Evolutionary conservation across 2,329 filamentous ascomycete genomes (phyloP).

Genomic region (Colletotrichum sojae): DNA sequence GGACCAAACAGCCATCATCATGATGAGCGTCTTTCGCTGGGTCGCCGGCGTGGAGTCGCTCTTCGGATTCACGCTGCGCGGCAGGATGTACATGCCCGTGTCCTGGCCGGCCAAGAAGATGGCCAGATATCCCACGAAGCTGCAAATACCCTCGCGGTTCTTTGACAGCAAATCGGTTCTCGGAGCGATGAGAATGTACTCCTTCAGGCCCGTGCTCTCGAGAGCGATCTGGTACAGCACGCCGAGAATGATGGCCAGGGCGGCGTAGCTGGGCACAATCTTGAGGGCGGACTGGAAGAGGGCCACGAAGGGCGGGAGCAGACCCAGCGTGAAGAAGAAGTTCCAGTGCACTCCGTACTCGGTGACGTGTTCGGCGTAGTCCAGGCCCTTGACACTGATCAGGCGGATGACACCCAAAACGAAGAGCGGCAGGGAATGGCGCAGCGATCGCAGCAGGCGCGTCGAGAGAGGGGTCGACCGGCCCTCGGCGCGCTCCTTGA

Average conservation of each 20-base stretch:
- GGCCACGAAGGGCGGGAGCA: constrained; percentile 91
- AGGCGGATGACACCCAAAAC: constrained; percentile 85
- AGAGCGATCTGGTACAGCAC: constrained; percentile 81
- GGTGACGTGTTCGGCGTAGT: constrained; percentile 97
- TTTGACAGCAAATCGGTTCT: constrained; percentile 85
- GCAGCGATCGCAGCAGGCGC: constrained; percentile 76
- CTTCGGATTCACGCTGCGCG: constrained; percentile 64
- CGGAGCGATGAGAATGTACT: constrained; percentile 86
- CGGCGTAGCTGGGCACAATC: constrained; percentile 82
- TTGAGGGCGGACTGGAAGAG: constrained; percentile 81
- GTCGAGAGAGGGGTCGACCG: constrained; percentile 63
- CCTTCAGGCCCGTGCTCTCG: constrained; percentile 83
- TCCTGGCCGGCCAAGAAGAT: constrained; percentile 94
- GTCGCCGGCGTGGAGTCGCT: constrained; percentile 58
- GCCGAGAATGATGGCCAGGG: constrained; percentile 78
- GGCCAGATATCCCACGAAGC: constrained; percentile 91
- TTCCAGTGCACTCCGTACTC: constrained; percentile 99
- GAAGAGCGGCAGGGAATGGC: constrained; percentile 87
- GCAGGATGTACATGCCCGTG: constrained; percentile 84
- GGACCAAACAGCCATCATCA: constrained; percentile 76
- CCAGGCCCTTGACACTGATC: constrained; percentile 90
- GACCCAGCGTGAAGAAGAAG: constrained; percentile 96
- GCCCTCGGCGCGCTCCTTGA: constrained; percentile 76
- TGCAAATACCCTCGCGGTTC: constrained; percentile 97
- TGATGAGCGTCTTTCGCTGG: constrained; percentile 71